A percentile compares a stretch with the other conserved stretches of the same genome.
These are phyloP conservation scores for Pseudonitzschia multistriata DNA, from an alignment of 108 stramenopile species.

Conservation along the genomic window DNA sequence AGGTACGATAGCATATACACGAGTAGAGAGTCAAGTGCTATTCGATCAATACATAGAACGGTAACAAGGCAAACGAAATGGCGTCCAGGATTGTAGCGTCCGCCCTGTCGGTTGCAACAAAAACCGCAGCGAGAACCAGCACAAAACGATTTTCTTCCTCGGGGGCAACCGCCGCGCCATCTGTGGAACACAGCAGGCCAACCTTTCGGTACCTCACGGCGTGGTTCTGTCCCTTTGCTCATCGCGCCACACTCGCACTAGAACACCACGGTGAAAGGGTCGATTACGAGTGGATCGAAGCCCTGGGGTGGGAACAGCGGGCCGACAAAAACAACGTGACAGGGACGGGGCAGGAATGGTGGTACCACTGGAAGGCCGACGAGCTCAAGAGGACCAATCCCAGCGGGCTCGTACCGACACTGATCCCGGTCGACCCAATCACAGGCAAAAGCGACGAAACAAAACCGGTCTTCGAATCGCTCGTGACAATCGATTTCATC, in stretches of 20 bases:
- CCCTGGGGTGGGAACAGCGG: slow-evolving; percentile 80
- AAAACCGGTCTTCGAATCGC: slow-evolving; percentile 65
- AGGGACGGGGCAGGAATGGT: slow-evolving; percentile 80
- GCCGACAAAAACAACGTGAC: slow-evolving; percentile 67
- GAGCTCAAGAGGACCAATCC: slow-evolving; percentile 69
- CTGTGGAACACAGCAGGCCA: slow-evolving; percentile 13
- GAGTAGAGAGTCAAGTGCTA: too few relatives aligned
- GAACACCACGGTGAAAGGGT: slow-evolving; percentile 72
- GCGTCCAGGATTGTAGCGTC: neutral
- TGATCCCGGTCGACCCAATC: slow-evolving; percentile 51
- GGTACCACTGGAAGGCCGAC: slow-evolving; percentile 86
- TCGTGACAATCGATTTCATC: slow-evolving; percentile 71
- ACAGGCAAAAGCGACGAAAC: slow-evolving; percentile 44
- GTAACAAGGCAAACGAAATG: neutral
- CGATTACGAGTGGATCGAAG: slow-evolving; percentile 84
- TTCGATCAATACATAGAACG: too few relatives aligned
- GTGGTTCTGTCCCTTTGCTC: slow-evolving; percentile 90
- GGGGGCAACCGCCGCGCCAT: neutral
- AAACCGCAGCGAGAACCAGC: neutral
- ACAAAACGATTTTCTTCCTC: neutral
- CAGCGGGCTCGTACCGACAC: slow-evolving; percentile 68
- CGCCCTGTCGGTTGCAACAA: neutral
- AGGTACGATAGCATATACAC: too few relatives aligned
- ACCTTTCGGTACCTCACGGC: slow-evolving; percentile 76
- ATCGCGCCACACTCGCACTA: slow-evolving; percentile 79